Percentiles rank a stretch among this genome's conserved stretches.
Evolutionary conservation across 306 rosid genomes (phyloP).

Genomic region (Ziziphus jujuba): DNA sequence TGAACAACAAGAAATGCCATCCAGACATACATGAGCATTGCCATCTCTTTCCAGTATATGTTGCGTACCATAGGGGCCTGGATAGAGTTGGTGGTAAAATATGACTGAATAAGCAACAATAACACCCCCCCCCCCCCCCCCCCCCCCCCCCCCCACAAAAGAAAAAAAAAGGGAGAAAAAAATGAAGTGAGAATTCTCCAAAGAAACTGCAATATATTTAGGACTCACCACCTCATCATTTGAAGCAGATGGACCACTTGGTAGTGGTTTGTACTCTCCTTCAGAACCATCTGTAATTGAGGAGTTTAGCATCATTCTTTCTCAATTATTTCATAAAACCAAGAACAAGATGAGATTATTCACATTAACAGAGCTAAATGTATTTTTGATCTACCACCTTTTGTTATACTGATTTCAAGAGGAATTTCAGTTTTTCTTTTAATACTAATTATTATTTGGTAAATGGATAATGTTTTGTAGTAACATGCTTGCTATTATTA

Average conservation of each 20-base stretch:
- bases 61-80: slow-evolving; percentile 53
- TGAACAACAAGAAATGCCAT: slow-evolving; percentile 72
- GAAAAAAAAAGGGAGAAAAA: not conserved
- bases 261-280: slow-evolving; percentile 60
- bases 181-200: not conserved
- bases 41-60: slow-evolving; percentile 68
- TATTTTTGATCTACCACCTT: no score
- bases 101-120: not conserved
- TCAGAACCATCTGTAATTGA: slow-evolving; percentile 44
- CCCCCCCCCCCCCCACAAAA: no score
- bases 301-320: slow-evolving; percentile 2
- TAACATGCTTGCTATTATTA: no score
- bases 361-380: no score
- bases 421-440: no score
- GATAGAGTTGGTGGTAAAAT: slow-evolving; percentile 15
- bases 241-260: slow-evolving; percentile 52
- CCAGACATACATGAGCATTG: slow-evolving; percentile 70
- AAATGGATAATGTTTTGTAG: no score
- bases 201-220: slow-evolving; percentile 1
- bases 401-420: no score
- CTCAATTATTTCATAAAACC: not conserved
- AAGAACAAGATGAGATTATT: no score
- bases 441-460: no score
- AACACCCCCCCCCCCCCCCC: no score
- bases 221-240: slow-evolving; percentile 64